Conservation (phyloP, 1,284 basidiomycete genomes). For the Pseudozyma sp. region DNA sequence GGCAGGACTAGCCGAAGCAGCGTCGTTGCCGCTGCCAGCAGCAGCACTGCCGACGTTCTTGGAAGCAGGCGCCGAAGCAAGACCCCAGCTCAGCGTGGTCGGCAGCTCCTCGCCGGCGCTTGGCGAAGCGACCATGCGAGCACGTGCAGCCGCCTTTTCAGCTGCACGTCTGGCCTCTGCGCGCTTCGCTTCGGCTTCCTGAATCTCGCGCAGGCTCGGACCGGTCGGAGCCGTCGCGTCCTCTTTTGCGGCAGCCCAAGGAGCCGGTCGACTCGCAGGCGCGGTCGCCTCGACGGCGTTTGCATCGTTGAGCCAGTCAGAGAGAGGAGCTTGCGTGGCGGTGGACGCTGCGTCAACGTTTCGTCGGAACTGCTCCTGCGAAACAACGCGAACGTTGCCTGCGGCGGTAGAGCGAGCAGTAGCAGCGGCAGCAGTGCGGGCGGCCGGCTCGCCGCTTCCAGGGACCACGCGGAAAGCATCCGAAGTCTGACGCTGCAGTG, state of each 20-base stretch:
- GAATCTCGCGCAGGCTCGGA: conserved; percentile 87
- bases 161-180: conserved; percentile 76
- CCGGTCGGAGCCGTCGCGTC: conserved; percentile 38
- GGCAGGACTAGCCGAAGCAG: conserved; percentile 73
- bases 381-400: conserved; percentile 56
- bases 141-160: conserved; percentile 62
- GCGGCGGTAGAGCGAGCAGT: conserved; percentile 37
- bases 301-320: conserved; percentile 49
- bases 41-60: conserved; percentile 62
- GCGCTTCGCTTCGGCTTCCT: conserved; percentile 88
- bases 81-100: conserved; percentile 70
- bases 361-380: conserved; percentile 54
- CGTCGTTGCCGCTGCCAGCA: conserved; percentile 73
- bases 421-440: conserved; percentile 24
- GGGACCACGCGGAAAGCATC: conserved; percentile 16
- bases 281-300: conserved; percentile 18
- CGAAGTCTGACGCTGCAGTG: conserved; percentile 22
- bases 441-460: conserved; percentile 26
- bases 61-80: conserved; percentile 66
- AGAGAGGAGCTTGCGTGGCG: conserved; percentile 36
- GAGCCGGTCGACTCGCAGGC: conserved; percentile 55
- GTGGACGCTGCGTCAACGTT: conserved; percentile 10
- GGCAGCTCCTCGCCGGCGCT: conserved; percentile 62
- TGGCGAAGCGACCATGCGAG: conserved; percentile 48
- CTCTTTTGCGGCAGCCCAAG: conserved; percentile 64